Evolutionary conservation across 1,139 yeast genomes (phyloP).

Genomic region (Geotrichum armillariae): DNA sequence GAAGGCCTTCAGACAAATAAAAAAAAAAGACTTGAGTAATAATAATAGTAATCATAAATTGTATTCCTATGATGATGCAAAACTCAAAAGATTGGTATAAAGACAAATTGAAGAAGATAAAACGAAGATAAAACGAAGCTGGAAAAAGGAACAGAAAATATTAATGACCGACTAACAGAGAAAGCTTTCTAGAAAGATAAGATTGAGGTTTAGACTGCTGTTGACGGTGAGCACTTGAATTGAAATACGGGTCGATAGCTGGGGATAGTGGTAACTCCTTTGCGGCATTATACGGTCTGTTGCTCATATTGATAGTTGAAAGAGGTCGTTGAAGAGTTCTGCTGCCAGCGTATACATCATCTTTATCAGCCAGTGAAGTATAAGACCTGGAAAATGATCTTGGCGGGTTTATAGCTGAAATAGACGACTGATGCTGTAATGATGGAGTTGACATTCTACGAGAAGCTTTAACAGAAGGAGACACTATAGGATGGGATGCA

Average conservation of each 20-base stretch:
- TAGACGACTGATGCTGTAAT: not conserved
- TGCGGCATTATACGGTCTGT: too few relatives aligned
- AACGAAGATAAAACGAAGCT: too few relatives aligned
- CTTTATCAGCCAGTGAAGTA: not conserved
- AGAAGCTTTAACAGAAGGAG: not conserved
- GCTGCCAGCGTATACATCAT: too few relatives aligned
- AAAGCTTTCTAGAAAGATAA: slow-evolving; percentile 12
- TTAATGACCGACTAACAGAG: slow-evolving; percentile 15
- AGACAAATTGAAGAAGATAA: not conserved
- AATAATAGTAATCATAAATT: too few relatives aligned
- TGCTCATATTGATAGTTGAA: too few relatives aligned
- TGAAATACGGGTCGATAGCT: not conserved
- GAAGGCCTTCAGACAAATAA: not conserved
- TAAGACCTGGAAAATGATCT: not conserved
- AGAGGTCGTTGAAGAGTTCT: too few relatives aligned
- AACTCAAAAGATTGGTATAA: too few relatives aligned
- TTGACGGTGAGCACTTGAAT: not conserved
- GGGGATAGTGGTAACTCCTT: not conserved
- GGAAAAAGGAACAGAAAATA: too few relatives aligned
- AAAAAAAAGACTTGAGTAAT: too few relatives aligned
- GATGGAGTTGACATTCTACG: slow-evolving; percentile 5
- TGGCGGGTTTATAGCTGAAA: not conserved
- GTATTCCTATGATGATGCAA: not conserved
- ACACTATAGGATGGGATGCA: not conserved
- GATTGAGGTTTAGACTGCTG: slow-evolving; percentile 9